A percentile compares a stretch with the other conserved stretches of the same genome.
These are phyloP conservation scores for Pilaira anomala DNA, from an alignment of 192 early-diverging fungal genomes.

Conservation along the genomic window DNA sequence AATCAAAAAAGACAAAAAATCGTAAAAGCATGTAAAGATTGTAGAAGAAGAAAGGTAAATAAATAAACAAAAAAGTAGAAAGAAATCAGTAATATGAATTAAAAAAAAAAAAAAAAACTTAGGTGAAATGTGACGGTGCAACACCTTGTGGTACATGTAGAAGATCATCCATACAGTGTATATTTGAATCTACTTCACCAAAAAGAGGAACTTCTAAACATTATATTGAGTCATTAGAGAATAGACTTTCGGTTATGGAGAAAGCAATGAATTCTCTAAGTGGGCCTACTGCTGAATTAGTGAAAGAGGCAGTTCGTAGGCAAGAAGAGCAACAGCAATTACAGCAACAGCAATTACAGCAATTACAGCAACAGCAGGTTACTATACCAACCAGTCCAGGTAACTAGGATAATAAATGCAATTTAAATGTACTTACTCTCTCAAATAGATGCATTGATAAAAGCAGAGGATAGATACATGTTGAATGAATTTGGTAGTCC, in stretches of 20 bases:
- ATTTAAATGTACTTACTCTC: not conserved
- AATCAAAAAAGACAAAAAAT: slow-evolving; percentile 14
- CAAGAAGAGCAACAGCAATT: slow-evolving; percentile 1
- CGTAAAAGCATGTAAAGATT: slow-evolving; percentile 17
- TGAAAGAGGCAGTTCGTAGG: slow-evolving; percentile 9
- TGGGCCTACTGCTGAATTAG: slow-evolving; percentile 1
- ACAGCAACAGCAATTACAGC: not conserved
- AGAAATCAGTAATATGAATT: no score
- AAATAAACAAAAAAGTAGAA: not conserved
- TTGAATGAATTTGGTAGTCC: not conserved
- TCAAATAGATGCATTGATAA: not conserved
- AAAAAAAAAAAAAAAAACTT: no score
- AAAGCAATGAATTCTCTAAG: slow-evolving; percentile 8
- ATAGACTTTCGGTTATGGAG: slow-evolving; percentile 2
- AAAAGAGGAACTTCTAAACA: slow-evolving; percentile 18
- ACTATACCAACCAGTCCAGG: not conserved
- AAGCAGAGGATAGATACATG: slow-evolving; percentile 3
- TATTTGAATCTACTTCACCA: slow-evolving; percentile 14
- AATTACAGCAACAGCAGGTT: not conserved
- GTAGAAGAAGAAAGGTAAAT: slow-evolving; percentile 17
- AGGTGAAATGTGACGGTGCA: slow-evolving; percentile 22
- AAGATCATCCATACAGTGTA: slow-evolving; percentile 18
- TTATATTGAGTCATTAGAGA: slow-evolving; percentile 14
- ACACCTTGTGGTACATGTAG: slow-evolving; percentile 12
- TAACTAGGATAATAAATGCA: not conserved